A percentile compares a stretch with the other conserved stretches of the same genome.
These are phyloP conservation scores for Gracilaria domingensis DNA, from an alignment of 23 red algal genomes.

Conservation along the genomic window DNA sequence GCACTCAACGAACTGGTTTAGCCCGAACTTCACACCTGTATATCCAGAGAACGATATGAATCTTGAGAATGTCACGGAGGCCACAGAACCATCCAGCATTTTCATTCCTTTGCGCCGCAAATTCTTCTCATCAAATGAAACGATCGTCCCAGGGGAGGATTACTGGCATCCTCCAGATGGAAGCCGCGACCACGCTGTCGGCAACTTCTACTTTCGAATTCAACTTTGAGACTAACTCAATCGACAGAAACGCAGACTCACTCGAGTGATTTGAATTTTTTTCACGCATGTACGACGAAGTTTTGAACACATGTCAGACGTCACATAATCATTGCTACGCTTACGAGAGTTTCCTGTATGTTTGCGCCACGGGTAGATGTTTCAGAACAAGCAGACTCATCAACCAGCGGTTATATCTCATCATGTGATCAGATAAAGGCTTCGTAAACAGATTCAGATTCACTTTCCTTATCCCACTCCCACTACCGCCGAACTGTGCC, in stretches of 20 bases:
- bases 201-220: constrained; percentile 70
- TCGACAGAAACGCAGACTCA: neutral
- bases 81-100: neutral
- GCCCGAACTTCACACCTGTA: constrained; percentile 26
- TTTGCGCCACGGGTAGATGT: too few species aligned
- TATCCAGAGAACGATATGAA: neutral
- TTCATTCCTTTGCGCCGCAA: constrained; percentile 33
- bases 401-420: too few species aligned
- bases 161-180: constrained; percentile 41
- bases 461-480: too few species aligned
- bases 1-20: constrained; percentile 32
- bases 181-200: constrained; percentile 29
- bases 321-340: too few species aligned
- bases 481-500: too few species aligned
- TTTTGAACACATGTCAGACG: too few species aligned
- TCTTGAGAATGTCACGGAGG: constrained; percentile 12
- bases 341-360: too few species aligned
- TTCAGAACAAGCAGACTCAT: too few species aligned
- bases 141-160: constrained; percentile 20
- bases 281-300: too few species aligned
- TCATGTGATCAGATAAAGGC: too few species aligned
- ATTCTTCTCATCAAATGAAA: constrained; percentile 8
- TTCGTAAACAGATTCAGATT: too few species aligned
- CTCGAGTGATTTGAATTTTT: neutral
- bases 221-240: constrained; percentile 25